Conservation (phyloP, 2,329 filamentous ascomycete genomes). For the Colletotrichum filicis region DNA sequence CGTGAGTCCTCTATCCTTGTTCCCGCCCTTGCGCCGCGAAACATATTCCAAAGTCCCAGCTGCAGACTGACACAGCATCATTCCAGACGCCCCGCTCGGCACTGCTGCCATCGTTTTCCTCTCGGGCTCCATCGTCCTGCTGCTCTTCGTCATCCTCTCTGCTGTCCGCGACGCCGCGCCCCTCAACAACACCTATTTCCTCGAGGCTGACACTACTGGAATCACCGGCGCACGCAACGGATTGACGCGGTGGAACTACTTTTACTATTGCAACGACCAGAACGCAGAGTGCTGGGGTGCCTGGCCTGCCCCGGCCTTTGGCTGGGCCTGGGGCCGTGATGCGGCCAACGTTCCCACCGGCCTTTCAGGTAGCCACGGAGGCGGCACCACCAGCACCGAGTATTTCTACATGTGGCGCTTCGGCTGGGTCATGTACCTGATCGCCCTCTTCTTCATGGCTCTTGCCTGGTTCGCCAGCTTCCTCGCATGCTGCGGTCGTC, state of each 20-base stretch:
- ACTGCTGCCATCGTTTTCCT: slow-evolving; percentile 60
- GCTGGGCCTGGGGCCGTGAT: slow-evolving; percentile 73
- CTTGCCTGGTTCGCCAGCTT: slow-evolving; percentile 75
- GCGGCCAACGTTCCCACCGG: slow-evolving; percentile 54
- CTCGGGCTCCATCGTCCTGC: slow-evolving; percentile 61
- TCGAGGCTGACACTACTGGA: slow-evolving; percentile 79
- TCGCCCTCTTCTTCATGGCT: slow-evolving; percentile 82
- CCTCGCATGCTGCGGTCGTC: slow-evolving; percentile 75
- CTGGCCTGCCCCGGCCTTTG: slow-evolving; percentile 74
- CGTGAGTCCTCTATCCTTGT: slow-evolving; percentile 15
- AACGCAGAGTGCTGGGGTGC: slow-evolving; percentile 73
- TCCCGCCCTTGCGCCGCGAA: neutral
- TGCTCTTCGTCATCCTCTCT: slow-evolving; percentile 70
- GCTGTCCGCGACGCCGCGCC: slow-evolving; percentile 61
- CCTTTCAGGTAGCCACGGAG: slow-evolving; percentile 63
- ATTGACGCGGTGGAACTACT: slow-evolving; percentile 88
- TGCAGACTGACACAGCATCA: slow-evolving; percentile 16
- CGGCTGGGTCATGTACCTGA: slow-evolving; percentile 90
- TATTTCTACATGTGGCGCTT: slow-evolving; percentile 92
- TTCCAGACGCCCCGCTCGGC: slow-evolving; percentile 54
- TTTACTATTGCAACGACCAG: slow-evolving; percentile 78
- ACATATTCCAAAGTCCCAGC: neutral
- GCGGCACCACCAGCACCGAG: slow-evolving; percentile 63
- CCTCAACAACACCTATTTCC: slow-evolving; percentile 84
- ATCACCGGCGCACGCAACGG: slow-evolving; percentile 73